These are phyloP conservation scores for Pseudogymnoascus destructans DNA, from an alignment of 2,329 filamentous ascomycete genomes.

Conservation along the genomic window DNA sequence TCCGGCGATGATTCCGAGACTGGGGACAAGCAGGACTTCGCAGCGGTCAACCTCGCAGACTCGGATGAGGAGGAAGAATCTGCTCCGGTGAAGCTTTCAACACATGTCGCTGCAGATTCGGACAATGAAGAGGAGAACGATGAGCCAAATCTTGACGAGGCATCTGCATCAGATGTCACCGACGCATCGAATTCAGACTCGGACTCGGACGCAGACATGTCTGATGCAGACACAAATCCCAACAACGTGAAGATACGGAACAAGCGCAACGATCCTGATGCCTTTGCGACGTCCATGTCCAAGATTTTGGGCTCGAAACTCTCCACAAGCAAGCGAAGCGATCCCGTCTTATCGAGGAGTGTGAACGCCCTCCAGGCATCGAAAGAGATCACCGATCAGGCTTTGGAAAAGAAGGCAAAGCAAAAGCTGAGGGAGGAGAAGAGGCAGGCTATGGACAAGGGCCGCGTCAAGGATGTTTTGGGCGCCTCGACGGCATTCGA, in stretches of 20 bases:
- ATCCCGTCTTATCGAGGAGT: constrained; percentile 84
- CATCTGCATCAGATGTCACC: constrained; percentile 18
- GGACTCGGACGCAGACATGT: constrained; percentile 21
- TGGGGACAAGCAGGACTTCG: constrained; percentile 31
- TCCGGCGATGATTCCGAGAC: constrained; percentile 40
- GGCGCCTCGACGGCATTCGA: constrained; percentile 41
- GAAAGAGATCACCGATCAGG: constrained; percentile 58
- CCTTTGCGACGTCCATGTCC: constrained; percentile 84
- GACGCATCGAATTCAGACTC: constrained; percentile 14
- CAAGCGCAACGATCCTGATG: constrained; percentile 84
- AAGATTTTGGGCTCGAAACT: constrained; percentile 89
- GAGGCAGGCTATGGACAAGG: constrained; percentile 68
- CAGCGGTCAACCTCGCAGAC: constrained; percentile 36
- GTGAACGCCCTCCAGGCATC: constrained; percentile 59
- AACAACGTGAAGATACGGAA: constrained; percentile 35
- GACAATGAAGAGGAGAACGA: constrained; percentile 23
- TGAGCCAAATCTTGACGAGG: constrained; percentile 21
- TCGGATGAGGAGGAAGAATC: constrained; percentile 29
- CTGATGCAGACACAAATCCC: constrained; percentile 31
- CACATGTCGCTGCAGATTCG: constrained; percentile 23
- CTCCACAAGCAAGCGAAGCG: constrained; percentile 63
- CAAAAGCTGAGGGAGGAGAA: constrained; percentile 70
- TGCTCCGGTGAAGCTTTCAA: constrained; percentile 15
- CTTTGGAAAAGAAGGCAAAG: constrained; percentile 69
- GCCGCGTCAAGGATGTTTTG: constrained; percentile 76